Base-by-base conservation (phyloP, 805 yeast genomes). In the Ogataea paraovalis region DNA sequence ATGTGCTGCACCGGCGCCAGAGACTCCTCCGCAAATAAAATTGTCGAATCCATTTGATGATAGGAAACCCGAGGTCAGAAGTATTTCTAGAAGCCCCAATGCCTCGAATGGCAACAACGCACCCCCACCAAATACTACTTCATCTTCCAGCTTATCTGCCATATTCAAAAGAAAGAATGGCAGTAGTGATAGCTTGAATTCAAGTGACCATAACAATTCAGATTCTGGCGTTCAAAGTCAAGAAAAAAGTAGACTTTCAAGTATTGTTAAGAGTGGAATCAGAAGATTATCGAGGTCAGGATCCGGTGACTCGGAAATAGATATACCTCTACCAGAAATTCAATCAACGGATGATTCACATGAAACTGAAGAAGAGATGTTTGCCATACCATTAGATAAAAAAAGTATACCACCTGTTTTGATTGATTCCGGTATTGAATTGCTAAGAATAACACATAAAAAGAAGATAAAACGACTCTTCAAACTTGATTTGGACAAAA, bases 361-460 rank as follows among this genome's bases (percentile, higher is more conserved):
- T 2, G 39, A 41, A 16, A 43, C 43, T 3, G 55, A 54, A 5
- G 56, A 50, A 3, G 57, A 54, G 20, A 21, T 20, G 1, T 55
- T 44, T 23, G 18, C 45, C 3, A 44, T 40, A 9, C 64, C 62
- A 3, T 32, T 60, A 4, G 65, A 60, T 39, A 54, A 60, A 34
- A 60, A 59, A 18, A 59, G 69, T 0, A 65, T 73, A 12, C 77
- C 85, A 0, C 71, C 77, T 0, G 73, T 72, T 3, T 65, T 75
- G n/a, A 60, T 81, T 4, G 66, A 72, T 9, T 72, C 70, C 3
- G 96, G 96, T 0, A 59, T 87, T 14, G 75, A 82, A 2, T 67
- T 88, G 50, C 62, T 85, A 25, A 75, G 88, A 55, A 78, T 88
- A 18, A 86, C 96, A 2, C 84, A 81, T 46, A 79, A 79, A 52